Conservation (phyloP, 257 asterid species). For the Solanum lignicaule region DNA sequence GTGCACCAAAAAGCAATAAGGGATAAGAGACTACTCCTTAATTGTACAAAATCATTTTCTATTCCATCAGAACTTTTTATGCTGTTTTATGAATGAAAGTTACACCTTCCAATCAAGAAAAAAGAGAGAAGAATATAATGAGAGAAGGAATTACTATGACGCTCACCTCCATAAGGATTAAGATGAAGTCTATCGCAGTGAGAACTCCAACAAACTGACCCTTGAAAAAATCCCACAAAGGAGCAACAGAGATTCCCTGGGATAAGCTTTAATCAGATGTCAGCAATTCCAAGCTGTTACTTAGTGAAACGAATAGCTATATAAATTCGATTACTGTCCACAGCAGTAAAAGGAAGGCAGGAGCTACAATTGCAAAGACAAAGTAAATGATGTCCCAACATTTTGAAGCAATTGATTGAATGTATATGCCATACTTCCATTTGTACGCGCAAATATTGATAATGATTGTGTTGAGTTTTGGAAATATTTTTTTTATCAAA, state of each 20-base stretch:
- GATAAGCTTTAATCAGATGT: slow-evolving; percentile 15
- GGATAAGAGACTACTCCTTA: background rate
- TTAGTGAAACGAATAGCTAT: background rate
- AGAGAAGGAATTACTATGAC: background rate
- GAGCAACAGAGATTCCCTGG: slow-evolving; percentile 65
- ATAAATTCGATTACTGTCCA: background rate
- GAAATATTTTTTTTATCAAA: no score
- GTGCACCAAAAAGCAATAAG: background rate
- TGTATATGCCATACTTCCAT: no score
- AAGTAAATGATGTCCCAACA: background rate
- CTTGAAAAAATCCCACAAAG: slow-evolving; percentile 59
- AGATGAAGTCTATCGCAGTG: slow-evolving; percentile 63
- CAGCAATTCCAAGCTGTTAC: slow-evolving; percentile 9
- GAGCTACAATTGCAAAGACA: background rate
- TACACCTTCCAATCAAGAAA: background rate
- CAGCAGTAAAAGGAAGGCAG: background rate
- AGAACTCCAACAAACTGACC: slow-evolving; percentile 67
- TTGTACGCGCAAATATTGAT: no score
- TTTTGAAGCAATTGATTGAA: no score
- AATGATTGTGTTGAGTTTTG: no score
- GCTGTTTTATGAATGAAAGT: background rate
- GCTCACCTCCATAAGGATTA: slow-evolving; percentile 62
- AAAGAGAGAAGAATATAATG: background rate
- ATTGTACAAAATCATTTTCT: background rate
- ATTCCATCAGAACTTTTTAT: background rate